phyloP scores from a whole-genome alignment of 2,329 filamentous ascomycete species.

The Boeremia lycopersici region DNA sequence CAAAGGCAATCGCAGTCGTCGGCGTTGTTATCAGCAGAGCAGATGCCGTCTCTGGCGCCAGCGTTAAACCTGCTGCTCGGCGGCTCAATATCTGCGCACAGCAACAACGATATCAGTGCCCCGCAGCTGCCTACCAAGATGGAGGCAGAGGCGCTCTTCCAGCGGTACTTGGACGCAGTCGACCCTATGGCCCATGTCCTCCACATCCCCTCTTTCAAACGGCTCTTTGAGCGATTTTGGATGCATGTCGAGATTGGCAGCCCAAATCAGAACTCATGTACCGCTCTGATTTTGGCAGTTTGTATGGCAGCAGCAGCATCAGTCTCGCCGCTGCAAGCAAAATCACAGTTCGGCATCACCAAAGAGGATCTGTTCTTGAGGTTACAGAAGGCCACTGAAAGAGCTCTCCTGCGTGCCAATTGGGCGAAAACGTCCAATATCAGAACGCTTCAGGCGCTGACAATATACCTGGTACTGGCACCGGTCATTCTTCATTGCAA shows the following conservation, averaged over 20 bases:
- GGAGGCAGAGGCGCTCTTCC: conserved; percentile 44
- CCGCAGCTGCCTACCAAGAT: conserved; percentile 43
- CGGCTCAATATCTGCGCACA: conserved; percentile 36
- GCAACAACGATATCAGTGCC: conserved; percentile 36
- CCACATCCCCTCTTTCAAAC: conserved; percentile 46
- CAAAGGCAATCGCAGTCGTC: conserved; percentile 46
- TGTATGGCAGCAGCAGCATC: conserved; percentile 48
- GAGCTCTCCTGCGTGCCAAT: conserved; percentile 44
- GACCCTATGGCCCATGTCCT: conserved; percentile 47
- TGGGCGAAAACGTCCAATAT: conserved; percentile 49
- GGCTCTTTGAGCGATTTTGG: conserved; percentile 47
- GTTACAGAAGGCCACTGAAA: conserved; percentile 46
- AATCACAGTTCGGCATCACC: conserved; percentile 47
- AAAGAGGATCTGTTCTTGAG: conserved; percentile 46
- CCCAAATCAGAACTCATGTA: conserved; percentile 45
- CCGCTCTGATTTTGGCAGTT: conserved; percentile 44
- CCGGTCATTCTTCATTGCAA: not conserved
- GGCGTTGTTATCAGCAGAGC: conserved; percentile 43
- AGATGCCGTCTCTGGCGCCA: conserved; percentile 46
- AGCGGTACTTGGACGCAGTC: conserved; percentile 45
- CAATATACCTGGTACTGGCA: conserved; percentile 44
- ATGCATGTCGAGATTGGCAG: conserved; percentile 45
- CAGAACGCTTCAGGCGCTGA: conserved; percentile 45
- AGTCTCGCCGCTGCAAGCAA: conserved; percentile 46
- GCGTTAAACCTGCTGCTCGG: conserved; percentile 44